Base-by-base conservation (phyloP, 192 early-diverging fungal species). In the Coemansia sp. region DNA sequence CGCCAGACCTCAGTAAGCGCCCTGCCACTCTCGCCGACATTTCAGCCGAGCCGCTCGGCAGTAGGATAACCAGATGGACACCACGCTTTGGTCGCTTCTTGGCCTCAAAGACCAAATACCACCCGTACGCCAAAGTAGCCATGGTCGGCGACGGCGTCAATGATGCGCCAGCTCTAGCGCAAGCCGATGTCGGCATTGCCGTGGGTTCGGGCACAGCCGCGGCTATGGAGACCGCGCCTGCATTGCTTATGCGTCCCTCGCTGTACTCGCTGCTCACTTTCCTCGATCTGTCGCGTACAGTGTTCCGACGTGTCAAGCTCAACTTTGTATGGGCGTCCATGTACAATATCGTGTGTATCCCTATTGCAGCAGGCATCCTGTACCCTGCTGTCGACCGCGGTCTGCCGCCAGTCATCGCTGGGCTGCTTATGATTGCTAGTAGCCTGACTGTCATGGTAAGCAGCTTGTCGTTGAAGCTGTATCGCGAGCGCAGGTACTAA, bases 141-240 rank as follows among this genome's bases (percentile, higher is more conserved):
- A 94, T 98, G 92, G 88, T 94, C 6, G 96, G 96, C 25, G 96
- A 98, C 73, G 96, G 96, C 15, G 95, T 98, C 74, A 98, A 98
- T 64, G 96, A 97, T 80, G 90, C 94, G 4, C 89, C 93, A 44
- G 96, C 96, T 2, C 78, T 98, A 1, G 92, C 94, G 4, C 91
- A 93, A 67, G 89, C 95, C 2, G 92, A 96, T 80, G 85, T 98
- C 32, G 94, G 94, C 5, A 92, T 98, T 63, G 93, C 96, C 4
- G 85, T 98, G 29, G 92, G 94, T 14, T 90, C 89, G 6, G 96
- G 94, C 9, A 94, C 95, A 0, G 95, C 95, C 36, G 88, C 95
- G 46, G 94, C 95, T 3, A 93, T 95, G 62, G 94, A 98, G 77
- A 88, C 94, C 0, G 93, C 96, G 10, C 89, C 90, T 21, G 91